phyloP scores from a whole-genome alignment of 2,329 filamentous ascomycete genomes.

The Talaromyces marneffei region DNA sequence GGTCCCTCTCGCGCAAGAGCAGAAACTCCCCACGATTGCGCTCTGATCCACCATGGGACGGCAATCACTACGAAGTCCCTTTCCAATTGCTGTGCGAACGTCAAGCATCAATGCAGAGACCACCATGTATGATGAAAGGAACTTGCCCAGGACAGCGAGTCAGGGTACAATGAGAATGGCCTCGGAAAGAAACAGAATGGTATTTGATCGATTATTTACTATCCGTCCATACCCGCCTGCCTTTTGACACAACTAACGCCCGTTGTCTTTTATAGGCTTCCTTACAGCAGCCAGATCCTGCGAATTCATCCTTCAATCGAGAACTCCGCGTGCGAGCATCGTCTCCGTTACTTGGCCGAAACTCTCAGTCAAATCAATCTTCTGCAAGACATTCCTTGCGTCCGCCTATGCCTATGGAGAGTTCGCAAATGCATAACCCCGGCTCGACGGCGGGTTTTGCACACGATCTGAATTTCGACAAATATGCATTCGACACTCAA shows the following conservation, averaged over 20 bases:
- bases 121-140: not conserved
- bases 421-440: slow-evolving; percentile 5
- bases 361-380: slow-evolving; percentile 9
- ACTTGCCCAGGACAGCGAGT: not conserved
- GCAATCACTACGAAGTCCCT: slow-evolving; percentile 11
- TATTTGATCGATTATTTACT: not conserved
- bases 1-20: not conserved
- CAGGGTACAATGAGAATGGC: not conserved
- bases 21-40: not conserved
- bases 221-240: not conserved
- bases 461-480: slow-evolving; percentile 1
- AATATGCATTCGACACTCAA: slow-evolving; percentile 12
- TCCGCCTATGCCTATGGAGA: slow-evolving; percentile 1
- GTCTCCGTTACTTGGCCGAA: slow-evolving; percentile 17
- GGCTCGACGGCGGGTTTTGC: slow-evolving; percentile 7
- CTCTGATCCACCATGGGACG: slow-evolving; percentile 13
- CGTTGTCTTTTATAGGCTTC: not conserved
- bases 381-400: not conserved
- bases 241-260: not conserved
- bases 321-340: slow-evolving; percentile 17
- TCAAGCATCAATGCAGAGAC: slow-evolving; percentile 16
- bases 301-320: not conserved
- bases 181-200: slow-evolving; percentile 5
- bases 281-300: not conserved
- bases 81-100: slow-evolving; percentile 12